A percentile compares a stretch with the other conserved stretches of the same genome.
These are phyloP conservation scores for Perkinsus chesapeaki DNA, from an alignment of 169 alveolate species.

Conservation along the genomic window DNA sequence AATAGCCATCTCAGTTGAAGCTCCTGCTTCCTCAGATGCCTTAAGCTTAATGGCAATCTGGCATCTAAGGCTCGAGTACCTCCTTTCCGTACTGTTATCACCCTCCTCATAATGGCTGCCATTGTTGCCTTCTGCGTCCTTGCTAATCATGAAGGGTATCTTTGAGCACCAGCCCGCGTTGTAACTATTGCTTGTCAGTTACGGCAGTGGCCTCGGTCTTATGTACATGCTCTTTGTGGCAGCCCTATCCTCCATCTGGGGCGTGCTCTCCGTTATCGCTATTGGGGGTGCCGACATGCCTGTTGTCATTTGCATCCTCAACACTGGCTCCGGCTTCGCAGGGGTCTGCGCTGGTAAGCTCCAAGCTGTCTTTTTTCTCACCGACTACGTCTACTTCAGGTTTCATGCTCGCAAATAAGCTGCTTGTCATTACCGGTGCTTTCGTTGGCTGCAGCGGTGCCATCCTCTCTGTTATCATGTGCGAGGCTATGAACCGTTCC, in stretches of 20 bases:
- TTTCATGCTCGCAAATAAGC: conserved; percentile 57
- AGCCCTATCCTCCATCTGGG: conserved; percentile 41
- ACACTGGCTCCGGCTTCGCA: conserved; percentile 80
- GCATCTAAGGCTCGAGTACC: not conserved
- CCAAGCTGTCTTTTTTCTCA: not conserved
- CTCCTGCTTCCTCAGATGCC: not conserved
- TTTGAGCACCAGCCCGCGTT: not conserved
- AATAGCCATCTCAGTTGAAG: not conserved
- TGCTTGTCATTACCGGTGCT: conserved; percentile 76
- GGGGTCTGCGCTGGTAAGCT: not conserved
- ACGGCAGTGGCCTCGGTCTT: not conserved
- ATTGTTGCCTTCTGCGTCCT: not conserved
- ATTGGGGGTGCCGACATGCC: conserved; percentile 88
- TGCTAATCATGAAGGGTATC: not conserved
- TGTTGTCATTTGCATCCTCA: conserved; percentile 71
- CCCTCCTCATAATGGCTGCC: not conserved
- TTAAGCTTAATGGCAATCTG: not conserved
- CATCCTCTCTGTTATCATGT: conserved; percentile 80
- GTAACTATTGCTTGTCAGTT: conserved; percentile 27
- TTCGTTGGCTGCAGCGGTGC: conserved; percentile 82
- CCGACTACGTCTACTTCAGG: conserved; percentile 60
- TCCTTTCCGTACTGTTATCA: conserved; percentile 32
- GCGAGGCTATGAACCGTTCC: conserved; percentile 85
- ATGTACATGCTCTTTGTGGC: not conserved
- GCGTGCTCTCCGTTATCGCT: conserved; percentile 67